Base-by-base conservation (phyloP, 805 yeast species). In the Metschnikowia colocasiae region DNA sequence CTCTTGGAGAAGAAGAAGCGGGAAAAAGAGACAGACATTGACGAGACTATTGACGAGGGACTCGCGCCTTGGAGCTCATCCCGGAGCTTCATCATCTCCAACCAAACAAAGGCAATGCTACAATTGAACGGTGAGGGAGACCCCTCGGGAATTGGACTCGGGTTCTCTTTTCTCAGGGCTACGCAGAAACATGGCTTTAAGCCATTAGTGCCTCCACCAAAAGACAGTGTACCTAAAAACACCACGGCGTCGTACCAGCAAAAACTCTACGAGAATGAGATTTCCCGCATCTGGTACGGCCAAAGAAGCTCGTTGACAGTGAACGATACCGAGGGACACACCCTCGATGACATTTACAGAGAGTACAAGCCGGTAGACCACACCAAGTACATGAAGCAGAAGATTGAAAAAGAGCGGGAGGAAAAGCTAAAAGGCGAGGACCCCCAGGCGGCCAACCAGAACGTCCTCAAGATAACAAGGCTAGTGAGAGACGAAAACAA, bases 31-130 rank as follows among this genome's bases (percentile, higher is more conserved):
- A 58, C 56, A 6, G 68, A 64, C 35, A 57, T 62, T 5, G 80
- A 83, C 32, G 79, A 77, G 31, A 82, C 84, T 41, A 68, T 87
- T 30, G 90, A 88, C 54, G 96, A 89, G 55, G 95, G 89, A 59
- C 68, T 88, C 43, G 84, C 97, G 1, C 92, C 97, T 0, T 94
- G 99, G 99, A 91, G 88, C 63, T 75, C 85, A n/a, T 83, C 97
- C 0, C 77, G 89, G 51, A 94, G 94, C 64, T 94, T 94, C 60
- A 81, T 91, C 46, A 87, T 83, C 63, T 94, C 98, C 2, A 90
- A 96, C 20, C 98, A 91, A 62, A 95, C 97, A 46, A 91, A 95
- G 59, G 95, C 97, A 0, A 94, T 94, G 97, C 75, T 94, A 36
- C 97, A 90, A 60, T 79, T 94, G 22, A 88, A 88, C 61, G 97